A percentile compares a stretch with the other conserved stretches of the same genome.
These are phyloP conservation scores for Castanopsis chinensis DNA, from an alignment of 306 rosid genomes.

Conservation along the genomic window DNA sequence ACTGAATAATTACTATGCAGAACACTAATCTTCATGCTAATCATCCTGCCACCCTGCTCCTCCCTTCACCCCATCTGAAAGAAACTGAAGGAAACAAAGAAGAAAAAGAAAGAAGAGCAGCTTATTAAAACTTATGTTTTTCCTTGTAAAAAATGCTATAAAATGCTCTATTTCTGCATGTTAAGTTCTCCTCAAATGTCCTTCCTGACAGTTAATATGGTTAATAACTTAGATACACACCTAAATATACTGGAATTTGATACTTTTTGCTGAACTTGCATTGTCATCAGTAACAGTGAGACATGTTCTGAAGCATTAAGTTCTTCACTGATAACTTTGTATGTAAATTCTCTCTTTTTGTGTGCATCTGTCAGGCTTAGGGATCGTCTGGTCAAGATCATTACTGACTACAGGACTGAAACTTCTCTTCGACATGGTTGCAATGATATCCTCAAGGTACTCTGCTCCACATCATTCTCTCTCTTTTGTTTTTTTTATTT, in stretches of 20 bases:
- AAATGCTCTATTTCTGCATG: background rate
- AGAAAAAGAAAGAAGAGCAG: background rate
- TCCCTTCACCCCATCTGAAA: background rate
- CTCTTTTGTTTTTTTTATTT: background rate
- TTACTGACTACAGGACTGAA: constrained; percentile 95
- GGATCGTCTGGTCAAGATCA: constrained; percentile 89
- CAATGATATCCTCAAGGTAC: constrained; percentile 93
- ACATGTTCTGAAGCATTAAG: constrained; percentile 11
- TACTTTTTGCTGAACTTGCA: background rate
- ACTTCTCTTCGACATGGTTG: constrained; percentile 96
- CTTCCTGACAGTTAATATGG: background rate
- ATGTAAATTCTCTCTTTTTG: constrained; percentile 1
- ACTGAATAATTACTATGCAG: background rate
- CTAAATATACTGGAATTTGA: background rate
- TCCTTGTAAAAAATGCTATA: background rate
- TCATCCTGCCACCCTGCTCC: background rate
- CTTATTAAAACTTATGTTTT: background rate
- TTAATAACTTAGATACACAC: background rate
- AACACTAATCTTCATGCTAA: background rate
- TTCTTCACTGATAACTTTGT: background rate
- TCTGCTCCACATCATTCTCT: background rate
- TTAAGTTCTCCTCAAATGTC: background rate
- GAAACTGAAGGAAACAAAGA: background rate
- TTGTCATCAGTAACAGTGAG: background rate
- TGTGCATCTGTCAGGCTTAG: constrained; percentile 62